Percentiles rank a stretch among this genome's conserved stretches.
Conservation (phyloP, 164 flowering plant genomes). For the Tetracentron sinense region DNA sequence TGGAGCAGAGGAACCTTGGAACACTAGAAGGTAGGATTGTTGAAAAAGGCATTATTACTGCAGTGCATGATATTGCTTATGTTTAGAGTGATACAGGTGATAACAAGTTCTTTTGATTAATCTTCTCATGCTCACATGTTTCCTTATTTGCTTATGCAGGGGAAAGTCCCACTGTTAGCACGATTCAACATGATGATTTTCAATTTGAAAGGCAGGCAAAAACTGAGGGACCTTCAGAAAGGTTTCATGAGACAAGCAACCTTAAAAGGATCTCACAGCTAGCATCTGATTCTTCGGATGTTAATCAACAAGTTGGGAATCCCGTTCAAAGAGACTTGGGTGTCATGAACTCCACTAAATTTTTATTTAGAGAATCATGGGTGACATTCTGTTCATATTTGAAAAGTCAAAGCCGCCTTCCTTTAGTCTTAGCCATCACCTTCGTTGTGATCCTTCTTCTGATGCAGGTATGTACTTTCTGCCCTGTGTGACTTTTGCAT, state of each 20-base stretch:
- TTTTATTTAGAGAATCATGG: conserved; percentile 35
- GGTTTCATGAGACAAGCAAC: conserved; percentile 15
- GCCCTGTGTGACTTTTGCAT: neutral
- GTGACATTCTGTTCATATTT: conserved; percentile 31
- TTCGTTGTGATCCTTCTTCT: conserved; percentile 54
- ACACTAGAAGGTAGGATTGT: conserved; percentile 38
- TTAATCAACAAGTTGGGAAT: conserved; percentile 17
- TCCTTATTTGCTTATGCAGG: conserved; percentile 16
- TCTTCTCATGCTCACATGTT: neutral
- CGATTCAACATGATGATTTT: conserved; percentile 22
- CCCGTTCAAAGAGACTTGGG: conserved; percentile 16
- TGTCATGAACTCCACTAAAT: conserved; percentile 16
- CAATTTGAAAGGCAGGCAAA: conserved; percentile 22
- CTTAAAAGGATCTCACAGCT: conserved; percentile 6
- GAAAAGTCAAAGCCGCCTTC: conserved; percentile 39
- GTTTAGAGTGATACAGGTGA: neutral
- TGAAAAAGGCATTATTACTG: neutral
- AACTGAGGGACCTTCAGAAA: conserved; percentile 24
- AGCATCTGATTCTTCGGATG: conserved; percentile 18
- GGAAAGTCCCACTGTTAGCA: conserved; percentile 10
- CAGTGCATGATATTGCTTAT: neutral
- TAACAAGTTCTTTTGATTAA: neutral
- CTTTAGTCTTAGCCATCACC: conserved; percentile 34
- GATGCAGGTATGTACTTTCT: conserved; percentile 64
- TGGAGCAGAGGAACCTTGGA: conserved; percentile 57